Percentiles rank a stretch among this genome's conserved stretches.
These are phyloP conservation scores for Inga leiocalycina DNA, from an alignment of 306 rosid genomes.

Conservation along the genomic window DNA sequence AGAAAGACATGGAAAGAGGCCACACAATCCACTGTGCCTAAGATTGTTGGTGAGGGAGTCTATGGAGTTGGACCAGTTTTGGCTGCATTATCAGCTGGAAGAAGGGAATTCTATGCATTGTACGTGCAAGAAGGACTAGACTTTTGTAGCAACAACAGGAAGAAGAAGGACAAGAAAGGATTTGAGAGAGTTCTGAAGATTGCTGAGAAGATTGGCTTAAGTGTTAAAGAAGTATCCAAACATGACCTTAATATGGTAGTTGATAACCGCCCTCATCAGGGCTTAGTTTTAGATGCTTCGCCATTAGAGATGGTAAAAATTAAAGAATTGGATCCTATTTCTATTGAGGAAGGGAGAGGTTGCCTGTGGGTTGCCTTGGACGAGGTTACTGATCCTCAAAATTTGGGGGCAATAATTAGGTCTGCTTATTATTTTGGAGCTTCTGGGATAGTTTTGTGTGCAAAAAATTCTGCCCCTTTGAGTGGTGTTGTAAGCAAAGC, in stretches of 20 bases:
- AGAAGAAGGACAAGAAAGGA: conserved; percentile 97
- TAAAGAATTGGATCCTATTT: conserved; percentile 71
- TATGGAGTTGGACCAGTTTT: conserved; percentile 96
- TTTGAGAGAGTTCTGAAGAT: conserved; percentile 75
- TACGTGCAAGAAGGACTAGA: conserved; percentile 90
- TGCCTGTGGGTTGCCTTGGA: conserved; percentile 95
- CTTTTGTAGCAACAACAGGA: conserved; percentile 76
- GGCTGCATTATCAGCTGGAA: conserved; percentile 89
- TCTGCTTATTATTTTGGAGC: conserved; percentile 91
- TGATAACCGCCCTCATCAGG: conserved; percentile 97
- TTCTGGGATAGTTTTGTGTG: conserved; percentile 86
- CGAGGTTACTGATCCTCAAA: conserved; percentile 95
- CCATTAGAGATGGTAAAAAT: conserved; percentile 87
- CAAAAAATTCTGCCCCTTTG: conserved; percentile 91
- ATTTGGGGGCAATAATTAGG: conserved; percentile 91
- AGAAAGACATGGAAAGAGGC: conserved; percentile 91
- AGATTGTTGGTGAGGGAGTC: conserved; percentile 83
- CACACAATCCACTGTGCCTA: conserved; percentile 74
- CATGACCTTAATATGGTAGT: conserved; percentile 93
- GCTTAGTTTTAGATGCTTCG: conserved; percentile 88
- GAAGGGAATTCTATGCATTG: conserved; percentile 89
- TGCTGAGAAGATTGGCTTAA: conserved; percentile 72
- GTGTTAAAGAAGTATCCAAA: conserved; percentile 70
- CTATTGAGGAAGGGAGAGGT: conserved; percentile 62
- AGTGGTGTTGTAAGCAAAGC: conserved; percentile 97